phyloP scores from a whole-genome alignment of 2,329 filamentous ascomycete genomes.

The Colletotrichum navitas region DNA sequence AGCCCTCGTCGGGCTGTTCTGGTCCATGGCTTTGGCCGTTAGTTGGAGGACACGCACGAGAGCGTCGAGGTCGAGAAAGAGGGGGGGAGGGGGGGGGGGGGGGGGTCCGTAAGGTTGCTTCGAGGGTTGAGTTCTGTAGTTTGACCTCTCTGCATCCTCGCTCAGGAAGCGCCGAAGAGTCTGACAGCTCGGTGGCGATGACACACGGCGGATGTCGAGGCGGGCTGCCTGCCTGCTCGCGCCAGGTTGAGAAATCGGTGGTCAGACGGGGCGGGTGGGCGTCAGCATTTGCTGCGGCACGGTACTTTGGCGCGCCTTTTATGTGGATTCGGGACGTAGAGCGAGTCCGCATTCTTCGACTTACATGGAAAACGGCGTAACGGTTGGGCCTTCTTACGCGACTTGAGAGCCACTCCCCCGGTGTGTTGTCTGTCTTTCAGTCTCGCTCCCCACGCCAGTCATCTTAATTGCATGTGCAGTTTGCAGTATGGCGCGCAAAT shows the following conservation, averaged over 20 bases:
- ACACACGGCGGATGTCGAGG: neutral
- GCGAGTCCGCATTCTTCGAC: neutral
- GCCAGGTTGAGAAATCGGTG: neutral
- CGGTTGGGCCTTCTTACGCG: neutral
- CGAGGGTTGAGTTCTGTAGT: neutral
- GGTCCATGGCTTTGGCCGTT: neutral
- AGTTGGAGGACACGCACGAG: no score
- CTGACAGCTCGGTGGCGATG: neutral
- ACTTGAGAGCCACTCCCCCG: no score
- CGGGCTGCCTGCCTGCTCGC: neutral
- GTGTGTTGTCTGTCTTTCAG: no score
- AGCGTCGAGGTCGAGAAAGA: no score
- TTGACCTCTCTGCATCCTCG: neutral
- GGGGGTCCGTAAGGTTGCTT: no score
- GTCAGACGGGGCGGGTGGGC: neutral
- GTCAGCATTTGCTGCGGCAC: conserved; percentile 1
- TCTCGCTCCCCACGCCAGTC: neutral
- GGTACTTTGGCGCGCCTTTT: neutral
- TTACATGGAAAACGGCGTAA: neutral
- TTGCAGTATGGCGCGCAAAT: no score
- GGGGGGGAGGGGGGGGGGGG: neutral
- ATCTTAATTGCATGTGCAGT: neutral
- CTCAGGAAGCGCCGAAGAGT: no score
- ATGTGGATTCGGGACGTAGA: no score
- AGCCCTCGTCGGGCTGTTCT: neutral